Evolutionary conservation across 495 filamentous ascomycete species (phyloP).

Genomic region (Annulohypoxylon maeteangense): DNA sequence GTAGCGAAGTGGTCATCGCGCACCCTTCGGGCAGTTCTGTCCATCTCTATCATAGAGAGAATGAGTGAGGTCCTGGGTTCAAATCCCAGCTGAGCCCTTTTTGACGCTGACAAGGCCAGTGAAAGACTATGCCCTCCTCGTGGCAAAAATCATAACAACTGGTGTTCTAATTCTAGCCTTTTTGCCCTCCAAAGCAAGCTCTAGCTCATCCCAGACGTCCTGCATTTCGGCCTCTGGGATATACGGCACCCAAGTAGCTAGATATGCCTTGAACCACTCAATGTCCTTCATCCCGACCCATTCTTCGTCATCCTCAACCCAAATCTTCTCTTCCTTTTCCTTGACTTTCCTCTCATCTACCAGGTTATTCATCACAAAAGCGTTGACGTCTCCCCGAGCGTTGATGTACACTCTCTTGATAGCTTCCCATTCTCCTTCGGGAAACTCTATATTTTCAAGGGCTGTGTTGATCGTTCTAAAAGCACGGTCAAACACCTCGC

Average conservation of each 20-base stretch:
- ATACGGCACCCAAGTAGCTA: conserved; percentile 36
- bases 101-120: neutral
- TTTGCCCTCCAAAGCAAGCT: conserved; percentile 25
- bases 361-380: conserved; percentile 21
- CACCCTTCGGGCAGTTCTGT: neutral
- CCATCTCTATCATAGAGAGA: neutral
- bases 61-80: neutral
- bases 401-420: conserved; percentile 41
- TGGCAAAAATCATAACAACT: conserved; percentile 26
- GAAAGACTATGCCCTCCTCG: conserved; percentile 15
- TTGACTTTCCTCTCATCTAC: conserved; percentile 18
- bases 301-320: conserved; percentile 35
- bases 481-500: neutral
- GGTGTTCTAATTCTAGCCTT: conserved; percentile 25
- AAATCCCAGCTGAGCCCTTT: neutral
- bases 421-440: conserved; percentile 36
- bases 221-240: conserved; percentile 30
- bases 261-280: conserved; percentile 41
- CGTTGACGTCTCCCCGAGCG: conserved; percentile 18
- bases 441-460: conserved; percentile 27
- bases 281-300: conserved; percentile 32
- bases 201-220: conserved; percentile 37
- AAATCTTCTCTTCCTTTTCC: conserved; percentile 29
- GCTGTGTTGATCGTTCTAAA: conserved; percentile 8
- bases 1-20: neutral